These are phyloP conservation scores for Saprolegnia diclina DNA, from an alignment of 352 stramenopile genomes.

Conservation along the genomic window DNA sequence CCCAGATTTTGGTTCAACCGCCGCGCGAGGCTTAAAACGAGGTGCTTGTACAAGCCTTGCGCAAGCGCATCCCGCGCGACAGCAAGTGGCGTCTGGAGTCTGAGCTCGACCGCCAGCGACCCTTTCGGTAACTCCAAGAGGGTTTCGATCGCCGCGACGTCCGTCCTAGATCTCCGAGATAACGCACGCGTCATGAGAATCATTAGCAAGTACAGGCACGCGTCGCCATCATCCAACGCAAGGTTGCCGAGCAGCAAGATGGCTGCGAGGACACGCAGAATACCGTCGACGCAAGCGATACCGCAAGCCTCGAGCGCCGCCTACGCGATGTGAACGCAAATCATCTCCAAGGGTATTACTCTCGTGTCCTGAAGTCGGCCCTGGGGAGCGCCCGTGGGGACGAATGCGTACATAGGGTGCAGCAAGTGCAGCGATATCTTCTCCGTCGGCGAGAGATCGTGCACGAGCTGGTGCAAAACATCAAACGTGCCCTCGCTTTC, in stretches of 20 bases:
- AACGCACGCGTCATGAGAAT: background rate
- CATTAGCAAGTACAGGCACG: background rate
- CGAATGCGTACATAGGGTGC: background rate
- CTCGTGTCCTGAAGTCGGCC: background rate
- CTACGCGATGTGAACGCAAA: background rate
- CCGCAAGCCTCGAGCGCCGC: background rate
- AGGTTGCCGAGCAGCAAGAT: conserved; percentile 3
- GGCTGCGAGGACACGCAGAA: background rate
- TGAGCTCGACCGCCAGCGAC: background rate
- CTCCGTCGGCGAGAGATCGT: background rate
- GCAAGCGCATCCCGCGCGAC: background rate
- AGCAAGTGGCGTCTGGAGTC: background rate
- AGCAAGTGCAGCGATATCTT: background rate
- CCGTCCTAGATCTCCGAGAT: background rate
- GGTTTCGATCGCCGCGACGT: background rate
- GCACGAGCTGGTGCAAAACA: background rate
- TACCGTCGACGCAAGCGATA: background rate
- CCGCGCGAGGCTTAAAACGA: background rate
- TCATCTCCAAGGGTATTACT: background rate
- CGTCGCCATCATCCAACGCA: background rate
- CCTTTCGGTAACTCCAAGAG: background rate
- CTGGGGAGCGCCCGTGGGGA: background rate
- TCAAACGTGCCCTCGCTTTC: background rate
- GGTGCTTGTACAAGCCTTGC: background rate
- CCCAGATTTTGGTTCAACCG: background rate